Evolutionary conservation across 2,329 filamentous ascomycete genomes (phyloP).

Genomic region (Fusarium sp.): DNA sequence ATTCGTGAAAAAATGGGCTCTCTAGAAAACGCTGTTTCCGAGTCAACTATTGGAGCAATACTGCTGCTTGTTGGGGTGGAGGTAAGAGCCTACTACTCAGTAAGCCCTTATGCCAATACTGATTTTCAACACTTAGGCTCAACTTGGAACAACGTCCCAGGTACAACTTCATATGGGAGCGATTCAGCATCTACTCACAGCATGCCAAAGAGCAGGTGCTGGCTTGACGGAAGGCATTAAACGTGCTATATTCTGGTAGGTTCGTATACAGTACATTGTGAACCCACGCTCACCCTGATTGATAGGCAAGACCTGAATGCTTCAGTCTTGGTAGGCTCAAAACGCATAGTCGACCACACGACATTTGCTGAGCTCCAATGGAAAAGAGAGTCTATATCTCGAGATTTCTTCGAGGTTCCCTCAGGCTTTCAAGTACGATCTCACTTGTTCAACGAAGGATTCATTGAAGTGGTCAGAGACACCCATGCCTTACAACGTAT

Average conservation of each 20-base stretch:
- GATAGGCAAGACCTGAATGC: conserved; percentile 61
- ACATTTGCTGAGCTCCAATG: conserved; percentile 60
- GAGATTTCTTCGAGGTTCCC: conserved; percentile 52
- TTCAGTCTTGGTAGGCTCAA: conserved; percentile 57
- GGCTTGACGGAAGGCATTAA: conserved; percentile 58
- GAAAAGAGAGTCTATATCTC: conserved; percentile 53
- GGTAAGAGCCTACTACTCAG: conserved; percentile 47
- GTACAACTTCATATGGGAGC: conserved; percentile 61
- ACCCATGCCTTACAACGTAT: conserved; percentile 57
- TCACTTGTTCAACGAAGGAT: conserved; percentile 49
- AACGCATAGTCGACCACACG: conserved; percentile 57
- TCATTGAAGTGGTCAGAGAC: conserved; percentile 57
- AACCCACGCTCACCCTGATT: not conserved
- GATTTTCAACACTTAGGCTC: conserved; percentile 51
- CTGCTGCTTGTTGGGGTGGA: conserved; percentile 60
- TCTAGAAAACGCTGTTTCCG: conserved; percentile 48
- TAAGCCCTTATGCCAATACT: not conserved
- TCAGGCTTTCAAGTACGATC: conserved; percentile 51
- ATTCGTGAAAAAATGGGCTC: conserved; percentile 55
- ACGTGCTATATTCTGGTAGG: conserved; percentile 61
- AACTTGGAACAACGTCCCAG: conserved; percentile 53
- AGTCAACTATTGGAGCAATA: conserved; percentile 59
- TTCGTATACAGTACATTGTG: too few species aligned
- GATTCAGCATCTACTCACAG: conserved; percentile 54
- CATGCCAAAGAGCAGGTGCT: conserved; percentile 50